These are phyloP conservation scores for Calocybe gangraenosa DNA, from an alignment of 768 basidiomycete genomes.

Conservation along the genomic window DNA sequence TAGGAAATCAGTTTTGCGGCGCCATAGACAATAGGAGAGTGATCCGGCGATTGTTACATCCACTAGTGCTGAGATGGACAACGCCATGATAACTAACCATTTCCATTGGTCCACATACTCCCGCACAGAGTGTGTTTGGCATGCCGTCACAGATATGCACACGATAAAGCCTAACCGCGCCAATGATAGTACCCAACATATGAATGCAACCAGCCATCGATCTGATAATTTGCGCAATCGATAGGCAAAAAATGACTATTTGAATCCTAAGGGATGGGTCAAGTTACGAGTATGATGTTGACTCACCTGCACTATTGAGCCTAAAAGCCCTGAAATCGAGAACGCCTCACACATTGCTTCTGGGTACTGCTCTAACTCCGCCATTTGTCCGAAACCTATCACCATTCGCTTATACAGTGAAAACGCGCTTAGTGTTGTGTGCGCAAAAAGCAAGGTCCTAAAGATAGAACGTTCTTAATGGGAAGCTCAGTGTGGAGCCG, in stretches of 20 bases:
- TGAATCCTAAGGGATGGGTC: not conserved
- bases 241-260: constrained; percentile 14
- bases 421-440: constrained; percentile 5
- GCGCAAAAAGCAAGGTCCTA: constrained; percentile 4
- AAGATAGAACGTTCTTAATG: no score
- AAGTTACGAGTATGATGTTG: not conserved
- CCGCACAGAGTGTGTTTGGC: not conserved
- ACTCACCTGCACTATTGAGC: constrained; percentile 10
- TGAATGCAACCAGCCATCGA: not conserved
- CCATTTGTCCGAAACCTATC: constrained; percentile 3
- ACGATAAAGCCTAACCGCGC: constrained; percentile 4
- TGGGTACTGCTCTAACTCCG: constrained; percentile 2
- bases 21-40: constrained; percentile 7
- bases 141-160: constrained; percentile 8
- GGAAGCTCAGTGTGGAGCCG: no score
- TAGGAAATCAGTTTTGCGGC: constrained; percentile 2
- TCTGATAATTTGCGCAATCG: constrained; percentile 10
- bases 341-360: constrained; percentile 9
- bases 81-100: constrained; percentile 9
- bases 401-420: constrained; percentile 6
- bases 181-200: constrained; percentile 13
- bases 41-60: constrained; percentile 9
- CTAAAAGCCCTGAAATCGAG: constrained; percentile 7
- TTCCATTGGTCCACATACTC: constrained; percentile 2
- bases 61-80: constrained; percentile 7